Evolutionary conservation across 345 rosid species (phyloP).

Genomic region (Arabidopsis suecica): DNA sequence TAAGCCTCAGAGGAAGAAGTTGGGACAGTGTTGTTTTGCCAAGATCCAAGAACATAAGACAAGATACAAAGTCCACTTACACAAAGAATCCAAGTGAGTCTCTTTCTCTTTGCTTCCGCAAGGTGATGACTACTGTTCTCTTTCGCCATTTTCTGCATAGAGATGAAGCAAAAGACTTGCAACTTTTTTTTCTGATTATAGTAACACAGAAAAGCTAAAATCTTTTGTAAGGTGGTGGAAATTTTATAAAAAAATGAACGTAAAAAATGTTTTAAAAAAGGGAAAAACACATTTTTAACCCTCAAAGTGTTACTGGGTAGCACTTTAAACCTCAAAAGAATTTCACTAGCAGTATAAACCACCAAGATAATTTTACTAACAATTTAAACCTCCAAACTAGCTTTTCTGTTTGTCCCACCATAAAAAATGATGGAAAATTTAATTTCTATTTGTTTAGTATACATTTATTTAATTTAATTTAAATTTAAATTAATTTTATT

Average conservation of each 20-base stretch:
- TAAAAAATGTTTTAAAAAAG: background rate
- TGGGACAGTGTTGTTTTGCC: slow-evolving; percentile 64
- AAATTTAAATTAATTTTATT: no score
- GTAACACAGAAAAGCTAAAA: slow-evolving; percentile 14
- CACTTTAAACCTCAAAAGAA: no score
- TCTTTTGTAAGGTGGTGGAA: slow-evolving; percentile 1
- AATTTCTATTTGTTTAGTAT: no score
- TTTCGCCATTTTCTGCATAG: slow-evolving; percentile 41
- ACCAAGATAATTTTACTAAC: no score
- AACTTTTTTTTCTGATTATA: slow-evolving; percentile 17
- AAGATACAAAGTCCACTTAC: slow-evolving; percentile 81
- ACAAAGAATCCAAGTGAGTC: slow-evolving; percentile 72
- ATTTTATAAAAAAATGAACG: background rate
- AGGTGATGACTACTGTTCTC: slow-evolving; percentile 44
- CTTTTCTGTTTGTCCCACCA: no score
- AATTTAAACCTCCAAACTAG: no score
- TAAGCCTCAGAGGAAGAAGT: slow-evolving; percentile 48
- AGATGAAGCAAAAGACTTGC: background rate
- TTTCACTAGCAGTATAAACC: no score
- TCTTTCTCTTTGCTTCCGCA: slow-evolving; percentile 65
- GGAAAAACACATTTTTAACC: no score
- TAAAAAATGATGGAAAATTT: no score
- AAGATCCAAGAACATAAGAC: slow-evolving; percentile 81
- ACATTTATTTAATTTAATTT: no score
- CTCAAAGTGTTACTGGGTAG: no score